These are phyloP conservation scores for Hypoxylon fuscum DNA, from an alignment of 495 filamentous ascomycete genomes.

Conservation along the genomic window DNA sequence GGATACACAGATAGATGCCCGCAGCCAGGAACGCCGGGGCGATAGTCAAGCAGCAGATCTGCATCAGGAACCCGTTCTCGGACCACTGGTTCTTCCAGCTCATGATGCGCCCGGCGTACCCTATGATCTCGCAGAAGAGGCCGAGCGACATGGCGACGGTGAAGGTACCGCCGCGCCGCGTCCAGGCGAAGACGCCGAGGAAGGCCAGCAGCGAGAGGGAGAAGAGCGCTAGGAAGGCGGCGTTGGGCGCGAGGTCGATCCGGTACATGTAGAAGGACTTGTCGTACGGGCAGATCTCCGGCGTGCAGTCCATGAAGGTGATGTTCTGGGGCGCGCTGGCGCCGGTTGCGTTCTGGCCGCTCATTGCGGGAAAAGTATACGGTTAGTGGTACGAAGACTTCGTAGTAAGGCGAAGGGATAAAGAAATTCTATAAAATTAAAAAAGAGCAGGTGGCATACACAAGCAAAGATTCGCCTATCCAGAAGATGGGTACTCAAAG, in stretches of 20 bases:
- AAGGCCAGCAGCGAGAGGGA: constrained; percentile 49
- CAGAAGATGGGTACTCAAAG: not conserved
- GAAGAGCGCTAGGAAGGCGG: constrained; percentile 56
- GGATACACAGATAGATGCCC: constrained; percentile 70
- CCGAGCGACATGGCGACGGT: constrained; percentile 53
- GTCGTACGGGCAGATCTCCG: constrained; percentile 31
- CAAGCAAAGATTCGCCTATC: too few relatives aligned
- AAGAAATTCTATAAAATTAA: not conserved
- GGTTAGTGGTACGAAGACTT: not conserved
- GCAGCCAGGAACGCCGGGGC: constrained; percentile 71
- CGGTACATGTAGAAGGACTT: constrained; percentile 54
- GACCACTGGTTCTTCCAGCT: constrained; percentile 52
- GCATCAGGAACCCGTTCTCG: constrained; percentile 57
- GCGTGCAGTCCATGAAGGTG: constrained; percentile 28
- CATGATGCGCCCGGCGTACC: constrained; percentile 55
- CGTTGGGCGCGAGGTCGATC: constrained; percentile 53
- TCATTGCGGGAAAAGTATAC: constrained; percentile 14
- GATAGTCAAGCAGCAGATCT: constrained; percentile 71
- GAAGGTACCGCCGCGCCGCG: constrained; percentile 50
- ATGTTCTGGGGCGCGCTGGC: not conserved
- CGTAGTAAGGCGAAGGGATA: not conserved
- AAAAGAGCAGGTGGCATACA: too few relatives aligned
- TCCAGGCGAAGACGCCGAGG: constrained; percentile 50
- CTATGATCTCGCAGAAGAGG: constrained; percentile 54
- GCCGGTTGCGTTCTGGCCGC: constrained; percentile 9